phyloP scores from a whole-genome alignment of 2,329 filamentous ascomycete species.

The Orbilia javanica region DNA sequence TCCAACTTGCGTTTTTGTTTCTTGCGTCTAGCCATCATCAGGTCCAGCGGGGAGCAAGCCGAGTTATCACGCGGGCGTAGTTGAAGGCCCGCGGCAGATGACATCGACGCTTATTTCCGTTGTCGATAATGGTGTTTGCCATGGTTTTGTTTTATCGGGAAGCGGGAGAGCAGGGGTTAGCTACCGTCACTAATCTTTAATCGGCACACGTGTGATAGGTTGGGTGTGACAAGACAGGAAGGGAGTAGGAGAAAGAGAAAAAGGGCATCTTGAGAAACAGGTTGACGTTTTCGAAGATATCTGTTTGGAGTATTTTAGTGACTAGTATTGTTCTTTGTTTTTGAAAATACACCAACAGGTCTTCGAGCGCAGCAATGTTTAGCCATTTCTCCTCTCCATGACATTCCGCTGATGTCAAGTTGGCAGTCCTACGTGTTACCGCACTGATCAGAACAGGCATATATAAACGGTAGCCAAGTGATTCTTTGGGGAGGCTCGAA shows the following conservation, averaged over 20 bases:
- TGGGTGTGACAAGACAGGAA: neutral
- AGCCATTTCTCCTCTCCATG: too few relatives aligned
- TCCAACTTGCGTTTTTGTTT: conserved; percentile 19
- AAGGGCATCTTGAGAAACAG: neutral
- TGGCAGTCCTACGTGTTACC: too few relatives aligned
- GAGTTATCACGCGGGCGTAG: conserved; percentile 29
- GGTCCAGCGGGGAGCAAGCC: conserved; percentile 14
- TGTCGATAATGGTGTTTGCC: conserved; percentile 13
- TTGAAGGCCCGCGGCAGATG: conserved; percentile 24
- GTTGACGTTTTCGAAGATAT: neutral
- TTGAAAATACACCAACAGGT: neutral
- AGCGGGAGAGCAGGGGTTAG: conserved; percentile 27
- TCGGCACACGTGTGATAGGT: neutral
- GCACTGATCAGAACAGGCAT: too few relatives aligned
- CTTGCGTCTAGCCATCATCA: conserved; percentile 20
- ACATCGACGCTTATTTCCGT: conserved; percentile 14
- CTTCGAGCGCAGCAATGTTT: neutral
- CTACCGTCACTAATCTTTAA: neutral
- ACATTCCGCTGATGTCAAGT: neutral
- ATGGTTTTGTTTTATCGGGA: conserved; percentile 22
- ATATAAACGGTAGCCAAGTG: too few relatives aligned
- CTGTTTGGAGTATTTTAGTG: neutral
- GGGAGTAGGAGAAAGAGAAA: neutral
- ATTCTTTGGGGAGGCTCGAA: neutral
- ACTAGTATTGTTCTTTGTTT: too few relatives aligned